Evolutionary conservation across 768 basidiomycete genomes (phyloP).

Genomic region (Leccinum boreale): DNA sequence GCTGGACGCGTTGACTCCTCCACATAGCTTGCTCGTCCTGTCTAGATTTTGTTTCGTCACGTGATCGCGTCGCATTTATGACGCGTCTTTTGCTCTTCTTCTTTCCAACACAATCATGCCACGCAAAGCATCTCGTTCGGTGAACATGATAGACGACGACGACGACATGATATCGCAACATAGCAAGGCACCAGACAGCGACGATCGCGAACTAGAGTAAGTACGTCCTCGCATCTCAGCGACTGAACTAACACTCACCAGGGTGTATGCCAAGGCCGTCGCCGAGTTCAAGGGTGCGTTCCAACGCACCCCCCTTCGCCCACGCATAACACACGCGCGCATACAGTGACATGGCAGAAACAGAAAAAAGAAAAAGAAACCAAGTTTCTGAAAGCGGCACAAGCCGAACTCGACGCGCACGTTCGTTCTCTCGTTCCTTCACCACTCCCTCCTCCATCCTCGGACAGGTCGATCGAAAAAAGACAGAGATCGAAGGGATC

Average conservation of each 20-base stretch:
- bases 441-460: background rate
- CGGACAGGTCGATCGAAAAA: conserved; percentile 23
- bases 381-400: conserved; percentile 19
- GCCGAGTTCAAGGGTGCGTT: conserved; percentile 31
- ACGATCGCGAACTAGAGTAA: conserved; percentile 29
- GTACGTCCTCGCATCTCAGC: background rate
- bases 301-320: background rate
- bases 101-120: conserved; percentile 10
- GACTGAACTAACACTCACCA: conserved; percentile 4
- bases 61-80: conserved; percentile 13
- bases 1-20: conserved; percentile 28
- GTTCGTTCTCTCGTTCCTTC: conserved; percentile 5
- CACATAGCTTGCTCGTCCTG: conserved; percentile 28
- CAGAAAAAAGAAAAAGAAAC: conserved; percentile 25
- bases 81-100: background rate
- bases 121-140: conserved; percentile 1
- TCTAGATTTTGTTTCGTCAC: conserved; percentile 30
- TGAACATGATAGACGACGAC: conserved; percentile 10
- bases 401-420: conserved; percentile 26
- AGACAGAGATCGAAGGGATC: conserved; percentile 16
- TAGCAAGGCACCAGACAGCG: conserved; percentile 20
- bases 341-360: conserved; percentile 32
- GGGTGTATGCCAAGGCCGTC: conserved; percentile 29
- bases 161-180: conserved; percentile 15
- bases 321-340: background rate